Evolutionary conservation across 139 green algal species (phyloP), one percentile per base, ranked within the genome.

Genomic region (Micractinium sp.): DNA sequence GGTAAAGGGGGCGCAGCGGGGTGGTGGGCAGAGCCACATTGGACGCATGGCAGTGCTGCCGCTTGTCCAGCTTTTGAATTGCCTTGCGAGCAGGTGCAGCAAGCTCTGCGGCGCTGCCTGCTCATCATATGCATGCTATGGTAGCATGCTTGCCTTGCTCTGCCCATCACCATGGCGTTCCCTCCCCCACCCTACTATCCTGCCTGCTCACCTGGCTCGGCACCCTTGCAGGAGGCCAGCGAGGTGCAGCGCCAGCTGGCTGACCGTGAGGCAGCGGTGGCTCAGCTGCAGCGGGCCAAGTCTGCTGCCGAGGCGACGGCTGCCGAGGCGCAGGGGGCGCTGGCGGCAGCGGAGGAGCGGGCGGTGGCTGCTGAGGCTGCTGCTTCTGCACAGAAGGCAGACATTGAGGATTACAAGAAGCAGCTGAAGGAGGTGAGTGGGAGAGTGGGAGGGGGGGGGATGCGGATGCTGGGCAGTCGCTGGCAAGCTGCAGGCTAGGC

Each of bases 401-500:
- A 87, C 15, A n/a, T 75, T 16, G 67, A 41, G 39, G n/a, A 41
- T 20, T 79, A 80, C 63, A 87, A 87, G 83, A 31, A 66, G 67
- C 66, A 87, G 83, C n/a, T 47, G 7, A 47, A 69, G 83, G 83
- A 79, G 83, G 83, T 69, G 47, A 25, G 83, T 39, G 29, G 15
- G 38, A 56, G 73, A 22, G 33, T 79, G 23, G 35, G 14, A 79
- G n/a, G 73, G 77, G 20, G 5, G 36, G 0, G 23, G 67, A 31
- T 4, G 2, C 2, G 20, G 67, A 71, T 56, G 47, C 47, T 56
- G 47, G 47, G 47, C 47, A 56, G 47, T 5, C 47, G 47, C 47
- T 56, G 47, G 47, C 47, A 56, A 9, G 9, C 47, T 9, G 47
- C 47, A 56, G 47, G 63, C 20, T 71, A 71, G 14, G 2, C 20